Evolutionary conservation across 1,284 basidiomycete genomes (phyloP).

Genomic region (Mycena sp.): DNA sequence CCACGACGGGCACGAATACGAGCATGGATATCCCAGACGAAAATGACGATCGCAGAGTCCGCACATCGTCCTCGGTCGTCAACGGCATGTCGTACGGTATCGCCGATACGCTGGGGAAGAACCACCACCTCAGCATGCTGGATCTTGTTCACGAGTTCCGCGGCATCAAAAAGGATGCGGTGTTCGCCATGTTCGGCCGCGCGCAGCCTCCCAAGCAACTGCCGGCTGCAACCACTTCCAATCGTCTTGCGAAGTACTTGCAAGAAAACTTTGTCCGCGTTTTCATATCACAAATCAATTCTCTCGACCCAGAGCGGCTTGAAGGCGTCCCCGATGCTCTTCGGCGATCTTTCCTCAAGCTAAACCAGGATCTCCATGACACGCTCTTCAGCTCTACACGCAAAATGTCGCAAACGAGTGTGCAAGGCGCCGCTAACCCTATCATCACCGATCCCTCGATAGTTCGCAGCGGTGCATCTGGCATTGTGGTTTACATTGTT

Average conservation of each 20-base stretch:
- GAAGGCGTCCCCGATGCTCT: constrained; percentile 82
- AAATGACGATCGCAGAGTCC: constrained; percentile 89
- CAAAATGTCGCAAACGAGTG: constrained; percentile 77
- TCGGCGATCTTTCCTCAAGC: constrained; percentile 84
- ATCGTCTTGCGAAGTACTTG: constrained; percentile 79
- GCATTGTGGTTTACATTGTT: constrained; percentile 87
- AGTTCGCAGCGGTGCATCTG: constrained; percentile 83
- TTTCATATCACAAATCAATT: constrained; percentile 68
- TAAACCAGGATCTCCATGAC: constrained; percentile 85
- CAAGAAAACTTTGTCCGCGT: constrained; percentile 80
- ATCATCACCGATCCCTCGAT: constrained; percentile 52
- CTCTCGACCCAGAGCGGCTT: constrained; percentile 54
- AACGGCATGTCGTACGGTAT: constrained; percentile 97
- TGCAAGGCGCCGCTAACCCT: constrained; percentile 48
- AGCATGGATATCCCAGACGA: constrained; percentile 83
- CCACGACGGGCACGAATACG: constrained; percentile 61
- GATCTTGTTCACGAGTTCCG: constrained; percentile 93
- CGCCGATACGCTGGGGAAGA: constrained; percentile 89
- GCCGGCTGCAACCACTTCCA: constrained; percentile 59
- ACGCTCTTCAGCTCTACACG: constrained; percentile 59
- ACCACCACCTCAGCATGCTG: constrained; percentile 87
- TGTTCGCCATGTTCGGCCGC: constrained; percentile 96
- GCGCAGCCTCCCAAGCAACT: constrained; percentile 64
- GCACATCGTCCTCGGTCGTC: constrained; percentile 91
- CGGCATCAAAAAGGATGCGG: constrained; percentile 80